A percentile compares a stretch with the other conserved stretches of the same genome.
Evolutionary conservation across 2,329 filamentous ascomycete species (phyloP).

Genomic region (Aspergillus candidus): DNA sequence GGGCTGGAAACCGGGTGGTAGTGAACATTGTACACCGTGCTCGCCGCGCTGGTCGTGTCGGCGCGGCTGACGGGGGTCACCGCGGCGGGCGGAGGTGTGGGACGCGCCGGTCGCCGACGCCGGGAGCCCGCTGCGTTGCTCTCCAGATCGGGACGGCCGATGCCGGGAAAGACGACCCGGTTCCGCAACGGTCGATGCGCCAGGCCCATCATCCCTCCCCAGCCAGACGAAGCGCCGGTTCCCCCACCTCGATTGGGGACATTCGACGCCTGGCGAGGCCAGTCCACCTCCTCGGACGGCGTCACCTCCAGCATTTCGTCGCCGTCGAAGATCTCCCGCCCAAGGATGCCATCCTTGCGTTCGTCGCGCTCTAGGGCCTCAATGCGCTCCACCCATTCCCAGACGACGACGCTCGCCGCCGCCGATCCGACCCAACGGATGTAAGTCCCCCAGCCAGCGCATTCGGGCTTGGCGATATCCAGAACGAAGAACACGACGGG

Average conservation of each 20-base stretch:
- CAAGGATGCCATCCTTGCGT: conserved; percentile 86
- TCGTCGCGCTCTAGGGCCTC: conserved; percentile 88
- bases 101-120: conserved; percentile 18
- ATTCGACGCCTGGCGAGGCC: conserved; percentile 29
- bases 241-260: conserved; percentile 37
- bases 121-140: conserved; percentile 9
- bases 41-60: conserved; percentile 57
- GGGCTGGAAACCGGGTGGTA: conserved; percentile 52
- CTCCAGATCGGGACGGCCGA: conserved; percentile 9
- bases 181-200: conserved; percentile 32
- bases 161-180: conserved; percentile 26
- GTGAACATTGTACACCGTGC: conserved; percentile 58
- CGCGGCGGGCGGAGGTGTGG: conserved; percentile 43
- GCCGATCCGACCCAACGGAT: conserved; percentile 94
- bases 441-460: conserved; percentile 91
- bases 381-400: conserved; percentile 96
- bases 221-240: conserved; percentile 31
- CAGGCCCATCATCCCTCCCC: conserved; percentile 34
- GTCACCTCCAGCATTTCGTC: conserved; percentile 80
- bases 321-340: conserved; percentile 85
- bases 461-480: conserved; percentile 77
- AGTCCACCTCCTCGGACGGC: conserved; percentile 52
- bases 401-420: conserved; percentile 91
- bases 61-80: conserved; percentile 54
- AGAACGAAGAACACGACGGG: conserved; percentile 90